Base-by-base conservation (phyloP, 2,329 filamentous ascomycete genomes). In the Thyridium curvatum region DNA sequence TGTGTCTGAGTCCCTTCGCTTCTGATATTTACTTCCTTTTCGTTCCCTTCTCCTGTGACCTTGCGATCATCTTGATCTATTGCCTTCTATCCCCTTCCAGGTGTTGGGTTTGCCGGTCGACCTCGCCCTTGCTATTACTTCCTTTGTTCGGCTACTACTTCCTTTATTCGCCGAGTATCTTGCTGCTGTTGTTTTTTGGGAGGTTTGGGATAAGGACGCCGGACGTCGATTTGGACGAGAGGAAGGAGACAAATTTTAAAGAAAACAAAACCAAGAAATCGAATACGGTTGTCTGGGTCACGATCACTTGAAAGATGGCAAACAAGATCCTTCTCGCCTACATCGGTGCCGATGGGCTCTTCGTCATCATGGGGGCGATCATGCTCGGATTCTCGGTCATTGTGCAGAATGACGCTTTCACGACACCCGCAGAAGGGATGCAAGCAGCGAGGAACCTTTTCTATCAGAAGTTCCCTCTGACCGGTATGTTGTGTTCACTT, bases 351-450 rank as follows among this genome's bases (percentile, higher is more conserved):
- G 71, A 76, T 53, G 44, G 62, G 40, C 55, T 78, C 48, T 78
- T 79, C 56, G 64, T 72, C 46, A 52, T 61, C 40, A 71, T 72
- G 43, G 75, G 75, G 40, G 64, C 69, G 48, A 58, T 79, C 52
- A 68, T 74, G 54, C 58, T 79, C 44, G 72, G 64, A 41, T 78
- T 78, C 57, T 71, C 66, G 38, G 54, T 78, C 55, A 62, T 77
- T 49, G 71, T 73, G 46, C 61, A 62, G 50, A 69, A 65, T 43
- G 59, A 64, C 41, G 61, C 65, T 55, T 59, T 64, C 54, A 54
- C 71, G 44, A 36, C 46, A 12, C 63, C 72, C 26, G 53, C 49
- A 4, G 60, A 69, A 32, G 75, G 75, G 39, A 51, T 58, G 40
- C 60, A 72, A 41, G 72, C 69, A 18, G 70, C 70, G 21, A 64